Evolutionary conservation across 331 rosid species (phyloP), one percentile per base, ranked within the genome.

Genomic region (Quercus phellos): DNA sequence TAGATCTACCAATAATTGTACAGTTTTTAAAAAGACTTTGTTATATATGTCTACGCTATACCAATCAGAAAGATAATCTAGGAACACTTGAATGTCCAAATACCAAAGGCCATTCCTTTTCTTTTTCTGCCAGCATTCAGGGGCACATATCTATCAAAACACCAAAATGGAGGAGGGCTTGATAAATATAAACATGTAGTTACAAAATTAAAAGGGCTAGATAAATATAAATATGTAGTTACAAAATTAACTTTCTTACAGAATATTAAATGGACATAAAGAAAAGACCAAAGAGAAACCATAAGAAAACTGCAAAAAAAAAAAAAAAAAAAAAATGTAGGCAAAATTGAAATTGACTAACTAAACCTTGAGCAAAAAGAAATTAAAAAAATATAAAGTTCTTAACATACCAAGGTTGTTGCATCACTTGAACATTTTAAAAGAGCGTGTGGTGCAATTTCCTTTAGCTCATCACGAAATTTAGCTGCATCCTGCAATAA

Each of bases 401-500:
- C 46, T 58, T 32, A 35, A 51, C 83, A 55, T 92, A 92, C 99
- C 89, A 87, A 67, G 60, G 99, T 95, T 63, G 97, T 87, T 67
- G 98, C 98, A 56, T 95, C 99, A 77, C 99, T 91, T 55, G 90
- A 84, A 84, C 98, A 95, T 82, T 93, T 95, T 84, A 95, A 79
- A 68, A 95, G 88, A 78, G 92, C 80, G 85, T 88, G 86, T 0
- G 98, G 98, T 12, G 96, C 88, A 61, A 95, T 88, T 81, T 82
- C 87, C 82, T 86, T 90, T 53, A 95, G 87, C 84, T 91, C 96
- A 58, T 95, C 93, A 10, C 96, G 97, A 78, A 85, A 89, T 73
- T 86, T 93, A 54, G 91, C 98, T 35, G 99, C 99, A 24, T 93
- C 99, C 99, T 95, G 86, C 18, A 51, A 6, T 54, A 43, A 55